Percentiles rank a stretch among this genome's conserved stretches.
phyloP scores from a whole-genome alignment of 805 yeast species.

The Hanseniaspora pseudoguilliermondii region DNA sequence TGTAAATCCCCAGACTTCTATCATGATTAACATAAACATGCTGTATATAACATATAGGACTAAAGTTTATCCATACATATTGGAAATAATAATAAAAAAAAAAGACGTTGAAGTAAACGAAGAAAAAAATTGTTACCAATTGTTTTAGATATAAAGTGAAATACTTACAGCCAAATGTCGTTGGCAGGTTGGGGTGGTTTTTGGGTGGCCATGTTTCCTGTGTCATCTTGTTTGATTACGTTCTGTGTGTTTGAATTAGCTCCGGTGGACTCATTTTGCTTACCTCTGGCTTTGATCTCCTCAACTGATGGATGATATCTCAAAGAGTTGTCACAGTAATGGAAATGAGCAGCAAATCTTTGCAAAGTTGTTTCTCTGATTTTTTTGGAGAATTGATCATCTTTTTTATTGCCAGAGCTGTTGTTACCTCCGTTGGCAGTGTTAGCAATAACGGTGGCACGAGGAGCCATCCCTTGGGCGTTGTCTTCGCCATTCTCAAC shows the following conservation, averaged over 20 bases:
- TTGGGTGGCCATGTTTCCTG: not conserved
- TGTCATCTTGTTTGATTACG: not conserved
- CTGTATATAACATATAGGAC: no score
- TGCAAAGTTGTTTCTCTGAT: slow-evolving; percentile 26
- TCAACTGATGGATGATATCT: slow-evolving; percentile 27
- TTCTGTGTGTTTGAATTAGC: not conserved
- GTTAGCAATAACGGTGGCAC: slow-evolving; percentile 16
- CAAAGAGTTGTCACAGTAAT: slow-evolving; percentile 24
- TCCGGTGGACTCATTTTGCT: not conserved
- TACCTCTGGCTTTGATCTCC: slow-evolving; percentile 21
- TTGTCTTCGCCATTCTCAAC: not conserved
- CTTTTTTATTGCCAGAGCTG: slow-evolving; percentile 18
- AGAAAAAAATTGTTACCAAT: not conserved
- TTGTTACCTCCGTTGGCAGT: slow-evolving; percentile 10
- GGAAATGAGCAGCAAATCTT: slow-evolving; percentile 29
- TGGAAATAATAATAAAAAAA: not conserved
- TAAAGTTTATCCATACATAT: no score
- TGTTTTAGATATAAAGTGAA: not conserved
- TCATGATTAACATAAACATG: no score
- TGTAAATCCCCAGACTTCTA: no score
- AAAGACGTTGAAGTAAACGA: not conserved
- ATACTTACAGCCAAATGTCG: slow-evolving; percentile 11
- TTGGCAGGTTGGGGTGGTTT: slow-evolving; percentile 7
- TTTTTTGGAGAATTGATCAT: slow-evolving; percentile 25
- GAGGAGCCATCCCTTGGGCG: slow-evolving; percentile 12